phyloP scores from a whole-genome alignment of 2,329 filamentous ascomycete genomes.

The Pezicula radicicola region DNA sequence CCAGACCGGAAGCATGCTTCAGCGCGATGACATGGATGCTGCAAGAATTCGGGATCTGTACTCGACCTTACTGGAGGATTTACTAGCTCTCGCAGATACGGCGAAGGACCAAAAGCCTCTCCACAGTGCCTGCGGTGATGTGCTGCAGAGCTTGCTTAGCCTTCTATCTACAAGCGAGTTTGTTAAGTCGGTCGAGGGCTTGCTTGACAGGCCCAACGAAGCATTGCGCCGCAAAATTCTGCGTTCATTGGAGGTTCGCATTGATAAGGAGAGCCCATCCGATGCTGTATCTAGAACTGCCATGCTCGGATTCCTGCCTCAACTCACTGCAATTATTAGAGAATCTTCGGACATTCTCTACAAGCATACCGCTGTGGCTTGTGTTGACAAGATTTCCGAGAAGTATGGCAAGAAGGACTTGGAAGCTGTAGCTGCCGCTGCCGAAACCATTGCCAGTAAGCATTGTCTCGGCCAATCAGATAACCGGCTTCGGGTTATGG shows the following conservation, averaged over 20 bases:
- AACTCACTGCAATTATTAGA: constrained; percentile 72
- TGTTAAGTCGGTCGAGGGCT: constrained; percentile 78
- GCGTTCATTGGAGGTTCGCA: constrained; percentile 74
- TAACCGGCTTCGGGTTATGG: constrained; percentile 72
- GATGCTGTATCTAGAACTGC: constrained; percentile 66
- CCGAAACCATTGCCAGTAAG: constrained; percentile 71
- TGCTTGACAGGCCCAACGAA: constrained; percentile 74
- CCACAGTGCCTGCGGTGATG: constrained; percentile 60
- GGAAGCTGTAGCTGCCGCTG: constrained; percentile 71
- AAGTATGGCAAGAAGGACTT: constrained; percentile 93
- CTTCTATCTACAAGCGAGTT: constrained; percentile 86
- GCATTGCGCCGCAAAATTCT: constrained; percentile 77
- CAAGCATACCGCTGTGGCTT: constrained; percentile 82
- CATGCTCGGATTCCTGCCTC: constrained; percentile 75
- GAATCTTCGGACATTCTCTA: constrained; percentile 70
- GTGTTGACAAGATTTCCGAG: constrained; percentile 89
- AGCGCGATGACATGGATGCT: constrained; percentile 61
- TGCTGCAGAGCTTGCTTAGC: constrained; percentile 77
- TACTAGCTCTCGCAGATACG: constrained; percentile 63
- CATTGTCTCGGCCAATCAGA: constrained; percentile 75
- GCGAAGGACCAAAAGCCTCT: constrained; percentile 54
- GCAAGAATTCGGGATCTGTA: constrained; percentile 68
- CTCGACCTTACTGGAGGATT: constrained; percentile 62
- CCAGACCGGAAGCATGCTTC: constrained; percentile 54
- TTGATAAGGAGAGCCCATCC: constrained; percentile 68